phyloP scores from a whole-genome alignment of 129 eudicot genomes.

The Flaveria robusta region DNA sequence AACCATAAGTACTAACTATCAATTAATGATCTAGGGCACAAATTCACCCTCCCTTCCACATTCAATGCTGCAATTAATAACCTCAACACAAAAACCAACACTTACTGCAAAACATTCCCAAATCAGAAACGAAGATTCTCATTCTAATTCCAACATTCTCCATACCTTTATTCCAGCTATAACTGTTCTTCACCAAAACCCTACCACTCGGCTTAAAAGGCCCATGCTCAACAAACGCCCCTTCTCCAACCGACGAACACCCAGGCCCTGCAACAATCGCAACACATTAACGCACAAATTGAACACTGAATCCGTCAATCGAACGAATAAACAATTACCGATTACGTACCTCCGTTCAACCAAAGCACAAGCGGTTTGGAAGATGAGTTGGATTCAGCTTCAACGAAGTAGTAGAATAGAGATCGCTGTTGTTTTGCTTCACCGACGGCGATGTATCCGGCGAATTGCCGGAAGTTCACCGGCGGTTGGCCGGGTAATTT shows the following conservation, averaged over 20 bases:
- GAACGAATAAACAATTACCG: background rate
- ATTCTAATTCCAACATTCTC: background rate
- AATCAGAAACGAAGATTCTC: background rate
- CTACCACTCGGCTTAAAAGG: constrained; percentile 75
- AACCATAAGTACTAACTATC: background rate
- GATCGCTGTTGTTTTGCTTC: constrained; percentile 39
- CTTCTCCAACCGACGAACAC: constrained; percentile 85
- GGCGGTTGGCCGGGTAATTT: constrained; percentile 72
- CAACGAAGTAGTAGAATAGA: constrained; percentile 69
- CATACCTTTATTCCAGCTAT: constrained; percentile 88
- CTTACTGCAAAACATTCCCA: background rate
- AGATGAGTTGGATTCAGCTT: constrained; percentile 61
- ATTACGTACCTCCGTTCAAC: constrained; percentile 68
- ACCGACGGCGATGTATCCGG: constrained; percentile 59
- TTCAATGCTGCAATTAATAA: constrained; percentile 40
- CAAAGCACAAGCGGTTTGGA: constrained; percentile 75
- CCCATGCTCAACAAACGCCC: constrained; percentile 83
- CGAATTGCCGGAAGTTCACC: constrained; percentile 55
- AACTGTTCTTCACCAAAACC: constrained; percentile 58
- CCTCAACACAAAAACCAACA: constrained; percentile 6
- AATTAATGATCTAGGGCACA: constrained; percentile 31
- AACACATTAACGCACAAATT: background rate
- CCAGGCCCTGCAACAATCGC: constrained; percentile 68
- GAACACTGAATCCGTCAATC: background rate
- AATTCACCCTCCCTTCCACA: background rate